Conservation (phyloP, 1,139 yeast genomes). For the Suhomyces guaymorum region DNA sequence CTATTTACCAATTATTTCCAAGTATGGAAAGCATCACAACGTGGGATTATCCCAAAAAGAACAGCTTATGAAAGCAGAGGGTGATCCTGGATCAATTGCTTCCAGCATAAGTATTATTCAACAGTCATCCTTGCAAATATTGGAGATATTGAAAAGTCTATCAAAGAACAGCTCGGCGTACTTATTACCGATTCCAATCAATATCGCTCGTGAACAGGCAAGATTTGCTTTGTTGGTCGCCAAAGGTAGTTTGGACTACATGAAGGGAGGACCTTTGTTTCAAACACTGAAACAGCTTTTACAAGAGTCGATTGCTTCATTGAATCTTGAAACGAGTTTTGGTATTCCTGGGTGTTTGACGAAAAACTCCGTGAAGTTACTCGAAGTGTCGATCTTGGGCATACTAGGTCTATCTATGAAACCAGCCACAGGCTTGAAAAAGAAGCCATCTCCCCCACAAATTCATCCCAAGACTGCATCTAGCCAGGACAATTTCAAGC, state of each 20-base stretch:
- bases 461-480: conserved; percentile 22
- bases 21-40: conserved; percentile 46
- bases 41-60: conserved; percentile 48
- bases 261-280: conserved; percentile 79
- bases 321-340: conserved; percentile 51
- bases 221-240: conserved; percentile 71
- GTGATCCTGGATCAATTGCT: conserved; percentile 22
- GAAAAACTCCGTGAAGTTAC: conserved; percentile 51
- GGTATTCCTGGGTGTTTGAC: conserved; percentile 65
- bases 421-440: conserved; percentile 17
- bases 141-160: conserved; percentile 57
- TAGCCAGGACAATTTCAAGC: conserved; percentile 5
- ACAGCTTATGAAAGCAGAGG: conserved; percentile 30
- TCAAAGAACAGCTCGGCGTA: conserved; percentile 39
- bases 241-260: conserved; percentile 77
- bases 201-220: conserved; percentile 68
- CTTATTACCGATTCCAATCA: conserved; percentile 66
- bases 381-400: conserved; percentile 60
- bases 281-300: conserved; percentile 65
- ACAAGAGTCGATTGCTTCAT: conserved; percentile 47
- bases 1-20: conserved; percentile 70
- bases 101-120: conserved; percentile 69
- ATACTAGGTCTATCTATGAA: conserved; percentile 41
- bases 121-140: conserved; percentile 69
- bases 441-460: conserved; percentile 16